phyloP scores from a whole-genome alignment of 2,329 filamentous ascomycete species.

The Trichoderma sp. region DNA sequence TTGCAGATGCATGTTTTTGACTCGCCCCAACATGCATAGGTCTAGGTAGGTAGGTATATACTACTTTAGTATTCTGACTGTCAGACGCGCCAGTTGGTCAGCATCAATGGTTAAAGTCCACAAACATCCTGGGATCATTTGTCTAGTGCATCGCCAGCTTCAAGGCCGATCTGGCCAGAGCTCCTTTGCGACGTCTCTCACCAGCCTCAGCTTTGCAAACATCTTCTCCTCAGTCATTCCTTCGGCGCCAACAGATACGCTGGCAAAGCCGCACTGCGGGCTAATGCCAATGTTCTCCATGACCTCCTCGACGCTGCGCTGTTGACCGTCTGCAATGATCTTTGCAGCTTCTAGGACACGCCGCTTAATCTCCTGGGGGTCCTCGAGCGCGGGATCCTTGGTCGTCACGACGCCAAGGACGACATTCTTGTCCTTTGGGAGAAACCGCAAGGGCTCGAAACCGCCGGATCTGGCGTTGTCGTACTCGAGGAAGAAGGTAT shows the following conservation, averaged over 20 bases:
- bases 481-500: conserved; percentile 61
- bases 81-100: neutral
- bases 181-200: conserved; percentile 62
- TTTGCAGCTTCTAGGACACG: conserved; percentile 57
- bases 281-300: conserved; percentile 63
- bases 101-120: neutral
- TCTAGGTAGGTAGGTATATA: too few species aligned
- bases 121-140: neutral
- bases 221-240: conserved; percentile 64
- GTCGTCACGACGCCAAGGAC: conserved; percentile 59
- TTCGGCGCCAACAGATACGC: conserved; percentile 63
- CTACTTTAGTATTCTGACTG: neutral
- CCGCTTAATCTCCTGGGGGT: conserved; percentile 51
- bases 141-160: neutral
- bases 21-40: neutral
- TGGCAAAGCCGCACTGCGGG: conserved; percentile 69
- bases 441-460: conserved; percentile 58
- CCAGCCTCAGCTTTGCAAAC: conserved; percentile 66
- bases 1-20: neutral
- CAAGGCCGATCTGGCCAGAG: conserved; percentile 49
- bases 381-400: conserved; percentile 57
- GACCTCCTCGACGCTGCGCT: conserved; percentile 59
- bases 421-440: conserved; percentile 60
- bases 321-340: conserved; percentile 63
- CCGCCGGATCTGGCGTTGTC: conserved; percentile 58